Evolutionary conservation across 2,329 filamentous ascomycete species (phyloP), one percentile per base, ranked within the genome.

Genomic region (Blastomyces gilchristii): DNA sequence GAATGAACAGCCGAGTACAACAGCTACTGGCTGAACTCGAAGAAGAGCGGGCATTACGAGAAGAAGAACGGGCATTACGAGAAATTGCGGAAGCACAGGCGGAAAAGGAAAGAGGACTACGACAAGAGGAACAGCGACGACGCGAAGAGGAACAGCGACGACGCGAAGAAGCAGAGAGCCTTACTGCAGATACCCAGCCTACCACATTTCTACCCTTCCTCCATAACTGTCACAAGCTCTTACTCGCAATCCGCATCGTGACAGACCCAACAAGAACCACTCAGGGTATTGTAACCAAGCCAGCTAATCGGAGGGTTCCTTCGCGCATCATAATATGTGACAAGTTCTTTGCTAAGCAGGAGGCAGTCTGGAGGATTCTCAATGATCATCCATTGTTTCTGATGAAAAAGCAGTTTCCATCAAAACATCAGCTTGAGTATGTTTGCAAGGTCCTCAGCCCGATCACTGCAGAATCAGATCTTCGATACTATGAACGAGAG

Each of bases 381-480:
- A 31, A 62, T 59, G 18, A 45, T 49, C 8, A 64, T 52, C 43
- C 61, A 11, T 62, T 58, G 9, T 66, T 67, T 60, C 14, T 62
- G 22, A 56, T 60, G 6, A 22, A 45, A 52, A 59, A 50, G 22
- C 58, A 63, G 9, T 67, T 67, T 57, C 31, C 64, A 28, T 63
- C 61, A 25, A n/a, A 52, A 45, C 58, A 65, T 39, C 63, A 66
- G 52, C 47, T 65, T 25, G 63, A 65, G 8, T 65, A 65, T 63
- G 43, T 67, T 28, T 43, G 37, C 43, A 28, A 56, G 37, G 52
- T 49, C 34, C 60, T 16, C 54, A 60, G 25, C n/a, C 73, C 71
- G 1, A 74, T 79, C 54, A 73, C 70, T 47, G 75, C 73, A 50
- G 73, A 79, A 67, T 63, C 64, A 50, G 68, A 70, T 31, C 73